Evolutionary conservation across 2,329 filamentous ascomycete genomes (phyloP).

Genomic region (Zymoseptoria pseudotritici): DNA sequence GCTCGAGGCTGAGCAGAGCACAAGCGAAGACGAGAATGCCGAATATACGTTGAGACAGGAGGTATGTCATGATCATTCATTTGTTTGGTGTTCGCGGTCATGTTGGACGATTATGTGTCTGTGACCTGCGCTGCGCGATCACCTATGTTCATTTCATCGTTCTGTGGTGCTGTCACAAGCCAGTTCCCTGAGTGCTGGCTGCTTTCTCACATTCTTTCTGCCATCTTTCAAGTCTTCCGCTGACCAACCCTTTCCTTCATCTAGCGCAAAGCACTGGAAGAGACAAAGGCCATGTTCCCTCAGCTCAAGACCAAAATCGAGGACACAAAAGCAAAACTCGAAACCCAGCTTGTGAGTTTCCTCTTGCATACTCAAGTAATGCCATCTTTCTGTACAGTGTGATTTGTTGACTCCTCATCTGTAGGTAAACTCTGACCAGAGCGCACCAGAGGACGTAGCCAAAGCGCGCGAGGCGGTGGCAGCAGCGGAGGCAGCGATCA

Average conservation of each 20-base stretch:
- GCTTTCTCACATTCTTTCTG: not conserved
- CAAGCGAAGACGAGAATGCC: slow-evolving; percentile 59
- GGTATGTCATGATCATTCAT: slow-evolving; percentile 44
- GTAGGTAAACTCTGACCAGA: slow-evolving; percentile 15
- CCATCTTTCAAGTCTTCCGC: not conserved
- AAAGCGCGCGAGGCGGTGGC: slow-evolving; percentile 39
- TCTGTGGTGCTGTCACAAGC: not conserved
- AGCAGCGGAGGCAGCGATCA: slow-evolving; percentile 34
- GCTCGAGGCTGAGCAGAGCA: slow-evolving; percentile 46
- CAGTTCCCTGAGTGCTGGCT: not conserved
- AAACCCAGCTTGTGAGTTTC: slow-evolving; percentile 65
- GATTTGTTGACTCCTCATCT: slow-evolving; percentile 1
- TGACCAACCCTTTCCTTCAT: slow-evolving; percentile 6
- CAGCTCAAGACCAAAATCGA: slow-evolving; percentile 63
- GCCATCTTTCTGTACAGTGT: not conserved
- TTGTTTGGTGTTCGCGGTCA: not conserved
- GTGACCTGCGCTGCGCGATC: not conserved
- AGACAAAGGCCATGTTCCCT: slow-evolving; percentile 78
- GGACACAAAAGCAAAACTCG: slow-evolving; percentile 63
- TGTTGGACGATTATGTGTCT: not conserved
- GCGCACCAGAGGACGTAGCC: slow-evolving; percentile 36
- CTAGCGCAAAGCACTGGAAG: slow-evolving; percentile 71
- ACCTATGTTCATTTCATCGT: not conserved
- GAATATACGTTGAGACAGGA: slow-evolving; percentile 79
- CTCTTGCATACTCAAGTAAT: not conserved